Evolutionary conservation across 495 filamentous ascomycete genomes (phyloP).

Genomic region (Penicillium steckii): DNA sequence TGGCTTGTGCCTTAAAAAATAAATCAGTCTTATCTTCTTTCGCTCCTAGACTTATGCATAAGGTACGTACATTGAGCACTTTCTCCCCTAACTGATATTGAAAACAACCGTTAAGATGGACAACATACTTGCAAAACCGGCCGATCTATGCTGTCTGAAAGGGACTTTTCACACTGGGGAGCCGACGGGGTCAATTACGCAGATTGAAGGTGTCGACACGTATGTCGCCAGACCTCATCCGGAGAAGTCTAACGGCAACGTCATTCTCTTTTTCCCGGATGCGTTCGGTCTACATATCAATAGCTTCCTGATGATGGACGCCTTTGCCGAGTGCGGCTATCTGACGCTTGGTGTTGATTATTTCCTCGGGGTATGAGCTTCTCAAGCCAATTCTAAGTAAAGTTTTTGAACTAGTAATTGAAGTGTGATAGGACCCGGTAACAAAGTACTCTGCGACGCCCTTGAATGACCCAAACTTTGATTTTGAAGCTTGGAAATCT

Average conservation of each 20-base stretch:
- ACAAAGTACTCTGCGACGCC: no score
- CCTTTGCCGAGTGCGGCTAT: constrained; percentile 2
- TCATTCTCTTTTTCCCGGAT: constrained; percentile 5
- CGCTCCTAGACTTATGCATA: no score
- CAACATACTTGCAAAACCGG: no score
- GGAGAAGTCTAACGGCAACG: neutral
- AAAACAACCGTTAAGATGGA: no score
- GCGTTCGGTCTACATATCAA: constrained; percentile 1
- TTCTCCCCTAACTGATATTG: no score
- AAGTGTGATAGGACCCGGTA: no score
- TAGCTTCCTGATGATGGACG: constrained; percentile 4
- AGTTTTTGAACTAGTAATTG: no score
- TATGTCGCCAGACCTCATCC: neutral
- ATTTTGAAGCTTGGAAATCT: constrained; percentile 2
- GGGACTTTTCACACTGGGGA: constrained; percentile 12
- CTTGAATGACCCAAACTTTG: constrained; percentile 3
- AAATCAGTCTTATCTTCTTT: no score
- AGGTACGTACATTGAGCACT: no score
- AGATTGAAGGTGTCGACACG: neutral
- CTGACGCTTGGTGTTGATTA: constrained; percentile 2
- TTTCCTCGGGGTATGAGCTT: neutral
- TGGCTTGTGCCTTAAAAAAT: no score
- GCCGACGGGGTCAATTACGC: neutral
- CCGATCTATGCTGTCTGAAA: neutral
- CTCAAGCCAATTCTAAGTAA: no score